These are phyloP conservation scores for Carex littledalei DNA, from an alignment of 176 grass and related monocot species.

Conservation along the genomic window DNA sequence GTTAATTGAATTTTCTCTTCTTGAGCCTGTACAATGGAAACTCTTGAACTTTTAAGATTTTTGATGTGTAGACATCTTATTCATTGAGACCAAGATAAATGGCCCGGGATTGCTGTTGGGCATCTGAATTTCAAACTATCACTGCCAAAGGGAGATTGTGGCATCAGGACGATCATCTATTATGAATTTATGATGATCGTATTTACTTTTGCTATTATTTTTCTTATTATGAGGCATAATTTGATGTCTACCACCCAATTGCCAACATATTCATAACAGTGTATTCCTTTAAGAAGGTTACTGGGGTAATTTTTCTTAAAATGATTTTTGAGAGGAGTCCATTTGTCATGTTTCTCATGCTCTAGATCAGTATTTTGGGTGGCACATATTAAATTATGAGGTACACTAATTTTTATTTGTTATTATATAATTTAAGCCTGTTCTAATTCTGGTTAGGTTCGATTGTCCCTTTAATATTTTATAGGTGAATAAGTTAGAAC, in stretches of 20 bases:
- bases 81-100: background rate
- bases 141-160: background rate
- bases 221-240: background rate
- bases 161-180: background rate
- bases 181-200: background rate
- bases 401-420: background rate
- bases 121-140: background rate
- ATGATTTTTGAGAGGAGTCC: background rate
- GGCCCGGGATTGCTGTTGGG: background rate
- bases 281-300: background rate
- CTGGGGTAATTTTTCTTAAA: background rate
- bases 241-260: background rate
- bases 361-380: background rate
- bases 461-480: slow-evolving; percentile 3
- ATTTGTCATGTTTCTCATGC: background rate
- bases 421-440: background rate
- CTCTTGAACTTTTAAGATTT: background rate
- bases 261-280: background rate
- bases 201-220: background rate
- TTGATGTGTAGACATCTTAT: background rate
- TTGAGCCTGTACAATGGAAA: background rate
- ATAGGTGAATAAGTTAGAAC: slow-evolving; percentile 64
- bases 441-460: background rate
- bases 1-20: background rate
- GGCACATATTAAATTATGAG: background rate